A percentile compares a stretch with the other conserved stretches of the same genome.
These are phyloP conservation scores for Moniliophthora roreri DNA, from an alignment of 1,284 basidiomycete species.

Conservation along the genomic window DNA sequence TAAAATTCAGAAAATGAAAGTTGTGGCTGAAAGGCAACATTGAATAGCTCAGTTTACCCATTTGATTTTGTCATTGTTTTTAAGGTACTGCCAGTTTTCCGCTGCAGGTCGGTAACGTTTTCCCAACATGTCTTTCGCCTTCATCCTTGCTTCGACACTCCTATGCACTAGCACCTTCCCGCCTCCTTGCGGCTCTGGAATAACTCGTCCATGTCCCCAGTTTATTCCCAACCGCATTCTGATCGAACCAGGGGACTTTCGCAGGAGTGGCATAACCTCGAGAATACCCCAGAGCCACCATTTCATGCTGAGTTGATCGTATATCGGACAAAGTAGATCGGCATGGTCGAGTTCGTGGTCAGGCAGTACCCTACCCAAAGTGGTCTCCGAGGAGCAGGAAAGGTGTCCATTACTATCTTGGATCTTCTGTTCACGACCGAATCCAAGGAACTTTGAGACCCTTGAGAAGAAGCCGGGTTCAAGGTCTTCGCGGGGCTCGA, in stretches of 20 bases:
- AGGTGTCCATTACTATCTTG: constrained; percentile 15
- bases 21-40: too few species aligned
- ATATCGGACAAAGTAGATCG: constrained; percentile 50
- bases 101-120: constrained; percentile 43
- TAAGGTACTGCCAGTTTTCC: too few species aligned
- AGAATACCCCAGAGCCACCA: constrained; percentile 53
- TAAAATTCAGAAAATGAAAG: too few species aligned
- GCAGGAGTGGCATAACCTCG: constrained; percentile 41
- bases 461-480: constrained; percentile 28
- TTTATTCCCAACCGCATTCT: too few species aligned
- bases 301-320: constrained; percentile 50
- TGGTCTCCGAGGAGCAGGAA: constrained; percentile 18
- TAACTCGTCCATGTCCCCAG: constrained; percentile 16
- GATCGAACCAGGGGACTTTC: too few species aligned
- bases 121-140: constrained; percentile 32
- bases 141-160: constrained; percentile 43
- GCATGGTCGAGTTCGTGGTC: constrained; percentile 44
- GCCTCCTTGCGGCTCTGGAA: constrained; percentile 28
- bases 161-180: constrained; percentile 36
- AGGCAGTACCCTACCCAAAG: not conserved
- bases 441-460: constrained; percentile 21
- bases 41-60: too few species aligned
- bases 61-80: too few species aligned
- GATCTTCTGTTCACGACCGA: constrained; percentile 14
- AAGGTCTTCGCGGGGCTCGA: too few species aligned